Conservation (phyloP, 495 filamentous ascomycete genomes). For the Trichocladium antarcticum region DNA sequence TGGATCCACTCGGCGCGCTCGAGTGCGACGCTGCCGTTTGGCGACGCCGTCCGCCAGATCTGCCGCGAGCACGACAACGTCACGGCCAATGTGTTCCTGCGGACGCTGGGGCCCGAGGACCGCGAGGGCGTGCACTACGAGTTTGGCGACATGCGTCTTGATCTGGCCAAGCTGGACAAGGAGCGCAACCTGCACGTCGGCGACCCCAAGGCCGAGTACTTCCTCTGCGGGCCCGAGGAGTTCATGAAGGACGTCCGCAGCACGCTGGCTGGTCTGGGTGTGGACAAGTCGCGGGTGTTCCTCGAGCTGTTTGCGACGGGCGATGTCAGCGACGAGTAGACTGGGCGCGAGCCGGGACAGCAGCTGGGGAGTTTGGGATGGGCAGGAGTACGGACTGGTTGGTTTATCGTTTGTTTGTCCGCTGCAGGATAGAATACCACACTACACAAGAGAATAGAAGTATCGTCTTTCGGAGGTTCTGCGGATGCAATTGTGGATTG, state of each 20-base stretch:
- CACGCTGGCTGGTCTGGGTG: conserved; percentile 41
- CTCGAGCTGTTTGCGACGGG: conserved; percentile 62
- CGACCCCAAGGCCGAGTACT: conserved; percentile 47
- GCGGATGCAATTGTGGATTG: too few species aligned
- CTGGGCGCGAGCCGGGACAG: neutral
- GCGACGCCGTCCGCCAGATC: conserved; percentile 40
- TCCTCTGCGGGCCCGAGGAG: conserved; percentile 51
- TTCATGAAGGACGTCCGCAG: conserved; percentile 53
- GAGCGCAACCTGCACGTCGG: conserved; percentile 44
- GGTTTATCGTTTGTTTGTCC: neutral
- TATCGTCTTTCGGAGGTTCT: too few species aligned
- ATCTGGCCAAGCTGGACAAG: conserved; percentile 40
- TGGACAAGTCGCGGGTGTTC: conserved; percentile 44
- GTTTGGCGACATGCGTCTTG: conserved; percentile 40
- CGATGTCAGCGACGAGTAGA: conserved; percentile 21
- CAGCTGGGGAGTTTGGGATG: neutral
- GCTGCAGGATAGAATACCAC: too few species aligned
- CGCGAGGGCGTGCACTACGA: conserved; percentile 45
- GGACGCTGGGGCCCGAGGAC: conserved; percentile 34
- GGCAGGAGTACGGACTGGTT: neutral
- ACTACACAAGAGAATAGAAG: too few species aligned
- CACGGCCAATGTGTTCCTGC: conserved; percentile 33
- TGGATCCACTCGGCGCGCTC: conserved; percentile 55
- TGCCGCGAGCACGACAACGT: conserved; percentile 35
- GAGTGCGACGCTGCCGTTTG: conserved; percentile 42